Percentiles rank a stretch among this genome's conserved stretches.
Conservation (phyloP, 768 basidiomycete genomes). For the Pulveroboletus sp. region DNA sequence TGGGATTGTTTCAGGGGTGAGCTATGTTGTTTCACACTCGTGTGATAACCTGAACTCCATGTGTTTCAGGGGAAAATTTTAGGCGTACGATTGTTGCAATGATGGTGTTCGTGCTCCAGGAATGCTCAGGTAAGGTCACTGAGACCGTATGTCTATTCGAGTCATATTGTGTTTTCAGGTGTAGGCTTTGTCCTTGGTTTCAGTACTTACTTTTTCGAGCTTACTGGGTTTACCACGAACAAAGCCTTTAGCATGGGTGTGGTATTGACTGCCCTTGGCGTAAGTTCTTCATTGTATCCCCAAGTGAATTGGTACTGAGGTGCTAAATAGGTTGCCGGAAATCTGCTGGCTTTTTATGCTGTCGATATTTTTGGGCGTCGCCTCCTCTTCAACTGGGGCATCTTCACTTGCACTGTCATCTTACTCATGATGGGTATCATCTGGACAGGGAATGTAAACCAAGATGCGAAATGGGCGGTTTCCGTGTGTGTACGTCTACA, state of each 20-base stretch:
- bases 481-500: slow-evolving; percentile 21
- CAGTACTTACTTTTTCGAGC: slow-evolving; percentile 36
- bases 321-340: slow-evolving; percentile 20
- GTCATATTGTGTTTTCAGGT: slow-evolving; percentile 8
- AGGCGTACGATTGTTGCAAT: slow-evolving; percentile 27
- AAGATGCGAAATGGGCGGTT: slow-evolving; percentile 21
- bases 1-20: slow-evolving; percentile 31
- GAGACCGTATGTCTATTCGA: background rate
- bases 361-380: slow-evolving; percentile 25
- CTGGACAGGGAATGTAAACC: slow-evolving; percentile 17
- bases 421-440: slow-evolving; percentile 26
- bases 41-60: background rate
- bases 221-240: slow-evolving; percentile 28
- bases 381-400: slow-evolving; percentile 29
- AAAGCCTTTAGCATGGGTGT: slow-evolving; percentile 33
- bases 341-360: slow-evolving; percentile 24
- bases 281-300: background rate
- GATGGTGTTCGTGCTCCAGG: slow-evolving; percentile 32
- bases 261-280: slow-evolving; percentile 27
- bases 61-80: slow-evolving; percentile 17
- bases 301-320: background rate
- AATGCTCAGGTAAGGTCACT: slow-evolving; percentile 17
- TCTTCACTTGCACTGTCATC: slow-evolving; percentile 20
- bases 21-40: background rate
- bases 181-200: slow-evolving; percentile 27